phyloP scores from a whole-genome alignment of 2,329 filamentous ascomycete species.

The Fusarium virguliforme region DNA sequence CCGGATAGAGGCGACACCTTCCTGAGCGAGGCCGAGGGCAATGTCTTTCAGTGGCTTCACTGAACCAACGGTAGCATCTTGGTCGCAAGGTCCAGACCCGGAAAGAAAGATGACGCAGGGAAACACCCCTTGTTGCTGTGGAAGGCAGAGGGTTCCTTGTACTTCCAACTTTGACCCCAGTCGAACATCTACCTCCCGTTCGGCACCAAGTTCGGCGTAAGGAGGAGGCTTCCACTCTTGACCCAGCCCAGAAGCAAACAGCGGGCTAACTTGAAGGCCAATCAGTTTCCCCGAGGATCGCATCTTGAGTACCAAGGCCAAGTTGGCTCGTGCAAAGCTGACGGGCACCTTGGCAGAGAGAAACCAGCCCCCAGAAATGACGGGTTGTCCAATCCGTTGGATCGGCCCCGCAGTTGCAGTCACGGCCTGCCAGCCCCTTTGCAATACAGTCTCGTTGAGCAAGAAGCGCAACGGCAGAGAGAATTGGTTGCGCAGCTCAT shows the following conservation, averaged over 20 bases:
- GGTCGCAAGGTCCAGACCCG: slow-evolving; percentile 18
- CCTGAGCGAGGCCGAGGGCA: slow-evolving; percentile 14
- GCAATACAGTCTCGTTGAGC: not conserved
- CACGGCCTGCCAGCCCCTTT: slow-evolving; percentile 10
- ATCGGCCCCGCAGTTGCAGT: not conserved
- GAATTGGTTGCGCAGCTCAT: not conserved
- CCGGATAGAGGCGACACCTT: slow-evolving; percentile 1
- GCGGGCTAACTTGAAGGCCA: slow-evolving; percentile 1
- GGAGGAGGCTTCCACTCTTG: not conserved
- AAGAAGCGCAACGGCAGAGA: slow-evolving; percentile 1
- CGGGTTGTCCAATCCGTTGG: not conserved
- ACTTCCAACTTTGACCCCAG: not conserved
- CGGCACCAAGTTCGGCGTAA: not conserved
- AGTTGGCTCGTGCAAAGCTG: slow-evolving; percentile 6
- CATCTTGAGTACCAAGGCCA: slow-evolving; percentile 14
- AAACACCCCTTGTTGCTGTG: not conserved
- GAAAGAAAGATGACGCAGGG: slow-evolving; percentile 20
- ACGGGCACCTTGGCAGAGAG: slow-evolving; percentile 13
- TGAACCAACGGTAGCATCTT: not conserved
- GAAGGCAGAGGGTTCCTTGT: not conserved
- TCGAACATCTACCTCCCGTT: not conserved
- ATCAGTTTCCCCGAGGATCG: not conserved
- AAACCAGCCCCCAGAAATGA: slow-evolving; percentile 12
- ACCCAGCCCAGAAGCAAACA: not conserved
- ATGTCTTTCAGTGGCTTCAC: slow-evolving; percentile 19